Percentiles rank a stretch among this genome's conserved stretches.
Conservation (phyloP, 1,284 basidiomycete species). For the Austroboletus rostrupii region DNA sequence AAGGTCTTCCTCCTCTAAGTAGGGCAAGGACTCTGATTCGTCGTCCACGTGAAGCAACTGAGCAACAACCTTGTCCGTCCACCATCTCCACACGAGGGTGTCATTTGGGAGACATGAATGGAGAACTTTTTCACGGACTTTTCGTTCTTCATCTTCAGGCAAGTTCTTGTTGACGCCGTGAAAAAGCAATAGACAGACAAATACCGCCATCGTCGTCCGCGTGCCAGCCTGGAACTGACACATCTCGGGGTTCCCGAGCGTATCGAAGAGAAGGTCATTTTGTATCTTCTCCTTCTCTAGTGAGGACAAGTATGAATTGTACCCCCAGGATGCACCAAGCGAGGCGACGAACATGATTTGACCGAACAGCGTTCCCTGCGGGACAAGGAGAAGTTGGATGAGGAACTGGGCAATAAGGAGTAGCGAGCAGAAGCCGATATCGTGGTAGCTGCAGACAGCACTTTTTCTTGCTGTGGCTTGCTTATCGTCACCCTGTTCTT, state of each 20-base stretch:
- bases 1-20: no score
- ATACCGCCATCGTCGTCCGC: slow-evolving; percentile 19
- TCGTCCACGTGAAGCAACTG: slow-evolving; percentile 12
- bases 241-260: slow-evolving; percentile 12
- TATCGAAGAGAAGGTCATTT: slow-evolving; percentile 12
- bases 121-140: neutral
- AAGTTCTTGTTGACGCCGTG: slow-evolving; percentile 2
- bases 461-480: neutral
- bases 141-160: neutral
- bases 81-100: slow-evolving; percentile 23
- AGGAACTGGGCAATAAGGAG: slow-evolving; percentile 23
- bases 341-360: slow-evolving; percentile 29
- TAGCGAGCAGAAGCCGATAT: slow-evolving; percentile 16
- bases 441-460: neutral
- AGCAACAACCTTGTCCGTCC: slow-evolving; percentile 15
- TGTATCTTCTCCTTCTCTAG: slow-evolving; percentile 28
- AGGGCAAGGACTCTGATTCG: neutral
- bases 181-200: slow-evolving; percentile 19
- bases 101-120: slow-evolving; percentile 11
- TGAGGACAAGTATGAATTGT: slow-evolving; percentile 26
- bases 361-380: slow-evolving; percentile 27
- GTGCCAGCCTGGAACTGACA: slow-evolving; percentile 7
- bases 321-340: slow-evolving; percentile 24
- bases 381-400: slow-evolving; percentile 27
- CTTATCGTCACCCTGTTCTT: neutral